phyloP scores from a whole-genome alignment of 2,329 filamentous ascomycete species.

The Stagonosporopsis chrysanthemi region DNA sequence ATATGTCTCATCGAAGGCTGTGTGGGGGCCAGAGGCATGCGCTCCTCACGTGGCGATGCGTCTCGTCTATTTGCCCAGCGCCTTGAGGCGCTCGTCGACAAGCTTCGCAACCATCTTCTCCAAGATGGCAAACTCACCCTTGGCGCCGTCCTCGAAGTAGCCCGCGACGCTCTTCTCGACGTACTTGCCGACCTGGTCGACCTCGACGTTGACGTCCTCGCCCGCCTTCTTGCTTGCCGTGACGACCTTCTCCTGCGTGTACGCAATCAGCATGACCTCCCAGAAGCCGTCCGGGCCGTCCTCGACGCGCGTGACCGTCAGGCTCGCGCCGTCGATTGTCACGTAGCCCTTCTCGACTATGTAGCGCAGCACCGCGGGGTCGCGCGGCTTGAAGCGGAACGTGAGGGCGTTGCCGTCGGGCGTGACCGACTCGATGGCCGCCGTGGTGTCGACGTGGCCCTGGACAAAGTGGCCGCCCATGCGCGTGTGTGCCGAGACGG shows the following conservation, averaged over 20 bases:
- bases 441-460: slow-evolving; percentile 93
- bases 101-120: slow-evolving; percentile 68
- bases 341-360: slow-evolving; percentile 97
- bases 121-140: slow-evolving; percentile 59
- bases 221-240: slow-evolving; percentile 79
- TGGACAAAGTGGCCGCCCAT: slow-evolving; percentile 99
- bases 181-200: slow-evolving; percentile 87
- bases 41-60: slow-evolving; percentile 1
- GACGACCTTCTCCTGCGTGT: slow-evolving; percentile 92
- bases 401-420: slow-evolving; percentile 91
- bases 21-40: background rate
- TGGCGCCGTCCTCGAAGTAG: slow-evolving; percentile 70
- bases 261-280: slow-evolving; percentile 97
- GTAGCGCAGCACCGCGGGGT: slow-evolving; percentile 76
- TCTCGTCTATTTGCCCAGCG: slow-evolving; percentile 40
- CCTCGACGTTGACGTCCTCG: slow-evolving; percentile 89
- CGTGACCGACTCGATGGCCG: slow-evolving; percentile 73
- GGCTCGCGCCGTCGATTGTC: slow-evolving; percentile 89
- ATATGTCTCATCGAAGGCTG: background rate
- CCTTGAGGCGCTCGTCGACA: slow-evolving; percentile 72
- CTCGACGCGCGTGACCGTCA: slow-evolving; percentile 88
- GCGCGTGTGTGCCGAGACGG: slow-evolving; percentile 86
- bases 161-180: slow-evolving; percentile 88
- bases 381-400: slow-evolving; percentile 78
- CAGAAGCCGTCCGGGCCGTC: slow-evolving; percentile 82